Evolutionary conservation across 1,284 basidiomycete genomes (phyloP).

Genomic region (Sutorius eximius): DNA sequence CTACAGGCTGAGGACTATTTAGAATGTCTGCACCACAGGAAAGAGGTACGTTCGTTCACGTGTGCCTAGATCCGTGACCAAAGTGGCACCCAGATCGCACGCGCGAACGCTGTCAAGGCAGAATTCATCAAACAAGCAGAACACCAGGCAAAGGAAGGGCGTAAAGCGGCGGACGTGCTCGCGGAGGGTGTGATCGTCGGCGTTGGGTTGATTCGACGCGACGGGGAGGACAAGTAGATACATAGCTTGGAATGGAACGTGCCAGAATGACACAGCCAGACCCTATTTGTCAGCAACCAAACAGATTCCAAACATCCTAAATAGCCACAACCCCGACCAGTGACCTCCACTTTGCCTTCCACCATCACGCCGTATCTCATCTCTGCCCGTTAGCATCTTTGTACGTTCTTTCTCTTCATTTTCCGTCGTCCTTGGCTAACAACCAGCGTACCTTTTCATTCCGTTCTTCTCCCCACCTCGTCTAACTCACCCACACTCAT

Average conservation of each 20-base stretch:
- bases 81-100: constrained; percentile 55
- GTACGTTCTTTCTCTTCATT: constrained; percentile 19
- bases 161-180: constrained; percentile 70
- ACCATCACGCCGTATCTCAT: constrained; percentile 45
- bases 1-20: constrained; percentile 85
- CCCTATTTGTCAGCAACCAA: constrained; percentile 37
- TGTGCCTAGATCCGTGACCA: constrained; percentile 6
- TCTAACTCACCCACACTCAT: neutral
- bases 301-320: constrained; percentile 47
- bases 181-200: constrained; percentile 74
- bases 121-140: constrained; percentile 73
- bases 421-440: neutral
- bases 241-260: constrained; percentile 5
- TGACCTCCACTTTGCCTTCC: constrained; percentile 42
- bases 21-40: constrained; percentile 89
- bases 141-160: constrained; percentile 64
- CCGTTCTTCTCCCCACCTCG: neutral
- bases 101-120: constrained; percentile 70
- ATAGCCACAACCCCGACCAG: constrained; percentile 40
- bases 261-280: constrained; percentile 13
- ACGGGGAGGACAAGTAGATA: constrained; percentile 10
- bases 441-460: neutral
- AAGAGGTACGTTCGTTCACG: constrained; percentile 65
- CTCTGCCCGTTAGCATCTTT: constrained; percentile 20
- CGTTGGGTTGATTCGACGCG: constrained; percentile 70